phyloP scores from a whole-genome alignment of 306 rosid genomes.

The Lathyrus oleraceus region DNA sequence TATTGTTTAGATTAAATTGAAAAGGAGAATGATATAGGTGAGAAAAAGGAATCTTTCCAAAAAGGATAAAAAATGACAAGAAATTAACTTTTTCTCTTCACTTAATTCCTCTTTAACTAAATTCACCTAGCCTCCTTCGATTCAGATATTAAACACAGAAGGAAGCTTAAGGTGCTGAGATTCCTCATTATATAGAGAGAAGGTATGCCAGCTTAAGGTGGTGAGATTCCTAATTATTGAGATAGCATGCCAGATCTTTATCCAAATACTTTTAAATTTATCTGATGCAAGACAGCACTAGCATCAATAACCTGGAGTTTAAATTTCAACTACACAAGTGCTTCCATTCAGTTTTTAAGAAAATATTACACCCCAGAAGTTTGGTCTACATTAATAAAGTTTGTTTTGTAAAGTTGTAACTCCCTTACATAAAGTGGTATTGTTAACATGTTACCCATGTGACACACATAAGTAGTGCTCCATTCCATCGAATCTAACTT shows the following conservation, averaged over 20 bases:
- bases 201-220: conserved; percentile 5
- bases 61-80: not conserved
- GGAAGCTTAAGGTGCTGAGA: conserved; percentile 9
- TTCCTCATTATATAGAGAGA: not conserved
- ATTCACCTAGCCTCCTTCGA: conserved; percentile 3
- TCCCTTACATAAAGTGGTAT: not conserved
- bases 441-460: not conserved
- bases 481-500: not conserved
- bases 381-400: not conserved
- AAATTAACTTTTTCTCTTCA: not conserved
- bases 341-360: conserved; percentile 4
- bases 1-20: no score
- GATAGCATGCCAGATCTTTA: conserved; percentile 8
- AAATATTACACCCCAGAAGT: not conserved
- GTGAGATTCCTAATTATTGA: not conserved
- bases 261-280: not conserved
- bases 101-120: conserved; percentile 4
- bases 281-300: conserved; percentile 6
- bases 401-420: not conserved
- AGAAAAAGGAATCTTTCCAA: conserved; percentile 4
- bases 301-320: not conserved
- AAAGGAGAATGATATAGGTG: not conserved
- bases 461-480: not conserved
- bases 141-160: conserved; percentile 9
- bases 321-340: not conserved